These are phyloP conservation scores for Pyricularia sp. DNA, from an alignment of 2,329 filamentous ascomycete genomes.

Conservation along the genomic window DNA sequence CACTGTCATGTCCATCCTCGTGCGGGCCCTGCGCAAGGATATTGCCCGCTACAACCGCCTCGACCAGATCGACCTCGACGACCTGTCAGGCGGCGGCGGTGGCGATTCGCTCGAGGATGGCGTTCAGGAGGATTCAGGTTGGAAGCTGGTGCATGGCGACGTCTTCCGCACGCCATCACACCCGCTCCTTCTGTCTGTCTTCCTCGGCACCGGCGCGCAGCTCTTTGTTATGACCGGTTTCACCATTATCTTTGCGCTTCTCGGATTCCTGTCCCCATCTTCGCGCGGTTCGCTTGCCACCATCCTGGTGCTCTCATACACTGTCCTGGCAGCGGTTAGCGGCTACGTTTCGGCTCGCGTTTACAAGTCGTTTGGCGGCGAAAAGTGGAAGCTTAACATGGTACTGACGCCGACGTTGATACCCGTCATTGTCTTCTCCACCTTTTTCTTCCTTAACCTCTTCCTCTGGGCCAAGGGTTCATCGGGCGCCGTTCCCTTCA, in stretches of 20 bases:
- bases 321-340: constrained; percentile 82
- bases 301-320: constrained; percentile 89
- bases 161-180: constrained; percentile 85
- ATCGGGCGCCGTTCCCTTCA: constrained; percentile 89
- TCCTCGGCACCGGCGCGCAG: constrained; percentile 90
- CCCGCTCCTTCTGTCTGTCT: constrained; percentile 73
- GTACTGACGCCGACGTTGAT: constrained; percentile 77
- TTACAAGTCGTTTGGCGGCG: constrained; percentile 93
- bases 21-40: constrained; percentile 84
- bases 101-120: constrained; percentile 72
- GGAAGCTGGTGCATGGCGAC: constrained; percentile 97
- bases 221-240: constrained; percentile 96
- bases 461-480: constrained; percentile 93
- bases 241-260: constrained; percentile 85
- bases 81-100: constrained; percentile 55
- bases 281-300: constrained; percentile 92
- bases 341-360: constrained; percentile 81
- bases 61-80: constrained; percentile 83
- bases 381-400: constrained; percentile 93
- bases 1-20: constrained; percentile 86
- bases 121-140: constrained; percentile 94
- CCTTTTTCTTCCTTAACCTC: constrained; percentile 90
- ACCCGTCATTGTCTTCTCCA: constrained; percentile 74
- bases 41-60: constrained; percentile 94
- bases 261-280: constrained; percentile 91